A percentile compares a stretch with the other conserved stretches of the same genome.
Evolutionary conservation across 805 yeast species (phyloP).

Genomic region (Wickerhamomyces silvicola): DNA sequence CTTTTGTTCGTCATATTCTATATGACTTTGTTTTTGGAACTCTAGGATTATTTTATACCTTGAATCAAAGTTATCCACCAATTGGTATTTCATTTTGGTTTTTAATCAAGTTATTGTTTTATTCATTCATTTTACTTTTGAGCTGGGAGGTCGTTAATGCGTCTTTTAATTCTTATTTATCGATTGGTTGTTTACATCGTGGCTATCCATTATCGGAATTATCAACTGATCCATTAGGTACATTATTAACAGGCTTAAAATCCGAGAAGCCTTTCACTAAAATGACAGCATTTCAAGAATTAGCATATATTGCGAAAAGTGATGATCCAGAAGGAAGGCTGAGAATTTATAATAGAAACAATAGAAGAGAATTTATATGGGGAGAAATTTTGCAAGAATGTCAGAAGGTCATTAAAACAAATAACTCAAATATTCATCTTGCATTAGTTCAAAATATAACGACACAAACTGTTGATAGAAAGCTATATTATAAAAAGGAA

Average conservation of each 20-base stretch:
- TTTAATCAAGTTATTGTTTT: slow-evolving; percentile 24
- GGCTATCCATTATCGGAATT: slow-evolving; percentile 54
- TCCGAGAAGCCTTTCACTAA: slow-evolving; percentile 44
- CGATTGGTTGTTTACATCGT: slow-evolving; percentile 67
- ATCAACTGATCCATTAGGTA: slow-evolving; percentile 55
- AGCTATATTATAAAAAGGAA: slow-evolving; percentile 3
- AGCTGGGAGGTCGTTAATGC: slow-evolving; percentile 53
- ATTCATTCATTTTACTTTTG: slow-evolving; percentile 30
- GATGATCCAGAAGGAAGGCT: slow-evolving; percentile 40
- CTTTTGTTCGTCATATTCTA: slow-evolving; percentile 33
- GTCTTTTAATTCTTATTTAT: slow-evolving; percentile 56
- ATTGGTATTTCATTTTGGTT: slow-evolving; percentile 27
- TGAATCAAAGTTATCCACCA: slow-evolving; percentile 36
- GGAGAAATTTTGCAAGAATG: slow-evolving; percentile 55
- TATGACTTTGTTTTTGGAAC: slow-evolving; percentile 33
- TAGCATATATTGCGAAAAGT: slow-evolving; percentile 56
- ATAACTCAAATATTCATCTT: slow-evolving; percentile 34
- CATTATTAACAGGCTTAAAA: slow-evolving; percentile 57
- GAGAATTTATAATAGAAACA: slow-evolving; percentile 46
- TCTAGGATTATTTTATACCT: slow-evolving; percentile 26
- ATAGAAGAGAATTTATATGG: slow-evolving; percentile 47
- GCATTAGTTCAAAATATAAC: slow-evolving; percentile 8
- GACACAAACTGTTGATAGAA: slow-evolving; percentile 12
- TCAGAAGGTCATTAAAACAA: slow-evolving; percentile 43
- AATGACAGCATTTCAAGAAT: slow-evolving; percentile 69